Evolutionary conservation across 805 yeast genomes (phyloP).

Genomic region (Ogataea trehalophila): DNA sequence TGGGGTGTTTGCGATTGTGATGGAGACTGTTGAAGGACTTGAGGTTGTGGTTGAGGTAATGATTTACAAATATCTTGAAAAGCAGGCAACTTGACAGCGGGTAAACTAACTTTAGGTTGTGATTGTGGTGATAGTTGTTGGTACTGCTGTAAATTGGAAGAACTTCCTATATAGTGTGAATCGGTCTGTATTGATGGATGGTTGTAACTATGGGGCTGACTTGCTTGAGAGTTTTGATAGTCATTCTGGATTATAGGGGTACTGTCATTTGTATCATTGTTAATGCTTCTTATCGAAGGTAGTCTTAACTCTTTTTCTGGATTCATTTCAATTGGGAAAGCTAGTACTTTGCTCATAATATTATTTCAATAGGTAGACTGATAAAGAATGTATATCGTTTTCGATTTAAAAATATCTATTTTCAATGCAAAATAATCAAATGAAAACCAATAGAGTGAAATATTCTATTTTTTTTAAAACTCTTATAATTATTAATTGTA

Average conservation of each 20-base stretch:
- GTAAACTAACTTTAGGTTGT: slow-evolving; percentile 41
- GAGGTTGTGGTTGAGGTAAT: slow-evolving; percentile 28
- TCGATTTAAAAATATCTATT: too few species aligned
- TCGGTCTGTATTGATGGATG: not conserved
- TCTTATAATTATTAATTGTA: too few species aligned
- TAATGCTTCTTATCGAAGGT: slow-evolving; percentile 30
- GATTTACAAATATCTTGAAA: slow-evolving; percentile 79
- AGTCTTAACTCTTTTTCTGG: slow-evolving; percentile 11
- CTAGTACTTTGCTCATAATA: not conserved
- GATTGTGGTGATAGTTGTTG: not conserved
- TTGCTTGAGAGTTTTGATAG: slow-evolving; percentile 33
- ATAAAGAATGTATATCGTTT: not conserved
- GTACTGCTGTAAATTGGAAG: not conserved
- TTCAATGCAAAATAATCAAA: too few species aligned
- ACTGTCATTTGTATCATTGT: slow-evolving; percentile 33
- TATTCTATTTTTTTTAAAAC: too few species aligned
- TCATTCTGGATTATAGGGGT: too few species aligned
- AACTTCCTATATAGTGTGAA: not conserved
- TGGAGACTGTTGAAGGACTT: slow-evolving; percentile 42
- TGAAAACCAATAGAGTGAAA: too few species aligned
- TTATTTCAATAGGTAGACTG: not conserved
- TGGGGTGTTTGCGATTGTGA: not conserved
- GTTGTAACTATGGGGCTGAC: slow-evolving; percentile 34
- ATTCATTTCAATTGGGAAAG: slow-evolving; percentile 12
- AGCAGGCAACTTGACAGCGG: slow-evolving; percentile 70